Base-by-base conservation (phyloP, 192 early-diverging fungal genomes). In the Rhizophlyctis rosea region DNA sequence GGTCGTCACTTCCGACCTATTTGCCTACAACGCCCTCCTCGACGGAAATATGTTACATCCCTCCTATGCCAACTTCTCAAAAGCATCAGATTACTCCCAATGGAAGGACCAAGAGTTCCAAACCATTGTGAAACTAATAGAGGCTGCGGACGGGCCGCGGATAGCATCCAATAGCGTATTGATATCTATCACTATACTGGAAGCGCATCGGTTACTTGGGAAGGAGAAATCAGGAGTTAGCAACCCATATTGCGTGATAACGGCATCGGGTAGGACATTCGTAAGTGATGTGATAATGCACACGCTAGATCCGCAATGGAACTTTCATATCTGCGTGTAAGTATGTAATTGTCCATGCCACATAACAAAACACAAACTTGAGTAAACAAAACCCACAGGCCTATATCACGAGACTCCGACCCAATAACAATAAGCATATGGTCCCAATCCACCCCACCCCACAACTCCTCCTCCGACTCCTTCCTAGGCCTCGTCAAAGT, bases 161-260 rank as follows among this genome's bases (percentile, higher is more conserved):
- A n/a, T n/a, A n/a, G n/a, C n/a, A n/a, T n/a, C n/a, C n/a, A n/a
- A n/a, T n/a, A n/a, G n/a, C n/a, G 24, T 44, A 2, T 27, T 60
- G 2, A 27, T 59, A 24, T 30, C 28, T 9, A 21, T 67, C 5
- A 31, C 27, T 31, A 34, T 67, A 11, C 27, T 18, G 30, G 52
- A 31, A 23, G 66, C 66, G 24, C 16, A 30, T 16, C 39, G 53
- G 21, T 29, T 68, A n/a, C 34, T 58, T 18, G 50, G 33, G 11
- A 68, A 68, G 36, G 66, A 68, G 25, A 24, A n/a, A 0, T 55
- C 21, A 11, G 66, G 66, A 21, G 36, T 49, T 14, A 61, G 59
- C 53, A 68, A 68, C 28, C 66, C 66, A 3, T 68, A 68, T 34
- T 68, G 66, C 32, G 59, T 49, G 21, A 28, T 68, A 16, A 54